These are phyloP conservation scores for Paecilomyces niveus DNA, from an alignment of 2,329 filamentous ascomycete species.

Conservation along the genomic window DNA sequence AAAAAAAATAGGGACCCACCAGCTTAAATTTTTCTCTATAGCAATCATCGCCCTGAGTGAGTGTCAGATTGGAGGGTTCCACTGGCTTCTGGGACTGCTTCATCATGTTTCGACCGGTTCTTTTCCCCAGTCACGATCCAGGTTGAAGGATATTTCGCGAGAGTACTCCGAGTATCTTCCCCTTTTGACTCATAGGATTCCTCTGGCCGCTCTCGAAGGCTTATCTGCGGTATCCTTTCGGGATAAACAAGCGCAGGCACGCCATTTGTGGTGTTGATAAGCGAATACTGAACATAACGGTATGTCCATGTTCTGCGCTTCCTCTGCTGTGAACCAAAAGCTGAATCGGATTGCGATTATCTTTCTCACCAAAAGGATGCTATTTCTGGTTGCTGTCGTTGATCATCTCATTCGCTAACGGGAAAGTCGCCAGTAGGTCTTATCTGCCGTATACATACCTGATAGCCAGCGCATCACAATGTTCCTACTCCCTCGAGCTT, in stretches of 20 bases:
- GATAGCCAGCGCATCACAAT: not conserved
- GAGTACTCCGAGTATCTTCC: not conserved
- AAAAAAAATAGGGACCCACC: not conserved
- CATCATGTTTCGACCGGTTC: not conserved
- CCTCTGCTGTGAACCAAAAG: not conserved
- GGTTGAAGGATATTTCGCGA: not conserved
- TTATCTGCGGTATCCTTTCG: not conserved
- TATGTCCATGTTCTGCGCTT: not conserved
- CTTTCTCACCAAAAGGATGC: no score
- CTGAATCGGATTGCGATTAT: no score
- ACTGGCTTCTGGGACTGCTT: not conserved
- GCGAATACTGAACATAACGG: not conserved
- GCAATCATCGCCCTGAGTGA: no score
- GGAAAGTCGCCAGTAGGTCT: not conserved
- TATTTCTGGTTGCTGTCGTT: no score
- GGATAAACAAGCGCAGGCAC: not conserved
- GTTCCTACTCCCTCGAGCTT: not conserved
- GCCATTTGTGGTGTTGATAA: not conserved
- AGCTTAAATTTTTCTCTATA: not conserved
- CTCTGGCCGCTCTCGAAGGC: not conserved
- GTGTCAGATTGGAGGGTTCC: not conserved
- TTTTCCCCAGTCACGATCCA: not conserved
- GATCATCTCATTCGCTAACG: no score
- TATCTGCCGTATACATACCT: not conserved
- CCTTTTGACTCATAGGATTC: not conserved